Evolutionary conservation across 2,329 filamentous ascomycete genomes (phyloP), one percentile per base, ranked within the genome.

Genomic region (Fusarium virguliforme): DNA sequence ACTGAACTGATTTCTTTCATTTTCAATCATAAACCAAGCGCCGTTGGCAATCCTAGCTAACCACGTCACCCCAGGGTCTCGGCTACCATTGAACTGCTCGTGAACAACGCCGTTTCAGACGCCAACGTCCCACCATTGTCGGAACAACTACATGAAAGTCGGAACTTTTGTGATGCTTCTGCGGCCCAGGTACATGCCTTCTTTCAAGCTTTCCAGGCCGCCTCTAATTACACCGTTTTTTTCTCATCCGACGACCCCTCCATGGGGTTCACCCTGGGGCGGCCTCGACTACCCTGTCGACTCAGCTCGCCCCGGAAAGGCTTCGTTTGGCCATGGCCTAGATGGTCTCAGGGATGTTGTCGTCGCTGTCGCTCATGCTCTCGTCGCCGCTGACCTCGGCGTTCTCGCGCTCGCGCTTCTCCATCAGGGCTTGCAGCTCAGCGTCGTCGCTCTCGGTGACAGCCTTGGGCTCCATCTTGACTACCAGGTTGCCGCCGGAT

Each of bases 401-500:
- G 84, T 99, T 99, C 89, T 98, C 95, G 74, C 94, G 92, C 87
- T 97, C 96, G 74, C 93, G 91, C 91, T 98, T 98, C 88, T 98
- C 96, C 96, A 99, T 99, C 73, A 99, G 89, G 58, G 95, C 96
- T 82, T 98, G 94, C 73, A 99, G 87, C 83, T 98, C 95, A 28
- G 95, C 96, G 79, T 99, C 96, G 78, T 99, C 97, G 82, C 94
- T 97, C 88, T 98, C 97, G 2, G 96, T 99, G 69, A 99, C 96
- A 5, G 97, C 96, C 90, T 98, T 98, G 75, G 96, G 96, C 78
- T 96, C 95, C 96, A 99, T 99, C 90, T 97, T 97, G 76, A 98
- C 92, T 46, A 91, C 88, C 79, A 95, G 92, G 79, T 90, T 90
- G 68, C 96, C 96, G 60, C 93, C 93, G 1, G 92, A 89, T 50